Conservation (phyloP, 2,329 filamentous ascomycete genomes). For the Epichloe aotearoae region DNA sequence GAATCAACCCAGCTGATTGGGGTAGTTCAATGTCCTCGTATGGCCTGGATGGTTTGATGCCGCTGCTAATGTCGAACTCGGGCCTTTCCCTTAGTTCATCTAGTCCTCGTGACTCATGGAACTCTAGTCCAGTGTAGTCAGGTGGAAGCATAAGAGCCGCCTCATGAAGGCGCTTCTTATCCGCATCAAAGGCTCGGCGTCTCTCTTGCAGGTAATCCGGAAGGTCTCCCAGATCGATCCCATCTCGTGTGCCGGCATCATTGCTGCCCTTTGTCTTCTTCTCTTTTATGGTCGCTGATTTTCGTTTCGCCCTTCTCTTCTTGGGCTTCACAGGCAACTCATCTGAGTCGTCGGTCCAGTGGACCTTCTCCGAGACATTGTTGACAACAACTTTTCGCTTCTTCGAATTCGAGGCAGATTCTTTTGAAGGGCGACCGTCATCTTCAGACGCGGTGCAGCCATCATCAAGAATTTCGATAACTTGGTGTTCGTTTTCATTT, state of each 20-base stretch:
- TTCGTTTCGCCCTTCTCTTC: constrained; percentile 17
- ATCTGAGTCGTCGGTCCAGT: constrained; percentile 48
- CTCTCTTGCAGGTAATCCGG: constrained; percentile 62
- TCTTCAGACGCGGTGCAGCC: constrained; percentile 11
- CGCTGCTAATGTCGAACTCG: constrained; percentile 40
- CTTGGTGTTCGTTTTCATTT: constrained; percentile 1
- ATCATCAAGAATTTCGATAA: constrained; percentile 17
- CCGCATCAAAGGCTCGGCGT: constrained; percentile 54
- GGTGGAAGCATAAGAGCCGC: constrained; percentile 67
- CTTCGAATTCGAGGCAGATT: constrained; percentile 5
- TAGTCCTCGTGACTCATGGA: constrained; percentile 33
- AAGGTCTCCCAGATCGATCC: constrained; percentile 41
- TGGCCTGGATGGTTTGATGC: constrained; percentile 49
- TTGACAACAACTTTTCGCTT: constrained; percentile 25
- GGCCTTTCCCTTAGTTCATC: constrained; percentile 51
- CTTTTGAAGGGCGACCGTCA: constrained; percentile 5
- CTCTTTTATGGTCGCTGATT: constrained; percentile 15
- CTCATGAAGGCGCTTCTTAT: constrained; percentile 45
- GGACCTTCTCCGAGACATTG: constrained; percentile 28
- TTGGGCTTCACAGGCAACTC: constrained; percentile 44
- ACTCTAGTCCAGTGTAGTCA: constrained; percentile 59
- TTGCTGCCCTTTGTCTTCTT: constrained; percentile 14
- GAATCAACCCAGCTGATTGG: constrained; percentile 68
- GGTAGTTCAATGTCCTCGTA: constrained; percentile 66
- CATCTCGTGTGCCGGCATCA: constrained; percentile 25